Evolutionary conservation across 228 moss, liverwort and hornwort genomes (phyloP), one percentile per base, ranked within the genome.

Genomic region (Sphagnum fallax): DNA sequence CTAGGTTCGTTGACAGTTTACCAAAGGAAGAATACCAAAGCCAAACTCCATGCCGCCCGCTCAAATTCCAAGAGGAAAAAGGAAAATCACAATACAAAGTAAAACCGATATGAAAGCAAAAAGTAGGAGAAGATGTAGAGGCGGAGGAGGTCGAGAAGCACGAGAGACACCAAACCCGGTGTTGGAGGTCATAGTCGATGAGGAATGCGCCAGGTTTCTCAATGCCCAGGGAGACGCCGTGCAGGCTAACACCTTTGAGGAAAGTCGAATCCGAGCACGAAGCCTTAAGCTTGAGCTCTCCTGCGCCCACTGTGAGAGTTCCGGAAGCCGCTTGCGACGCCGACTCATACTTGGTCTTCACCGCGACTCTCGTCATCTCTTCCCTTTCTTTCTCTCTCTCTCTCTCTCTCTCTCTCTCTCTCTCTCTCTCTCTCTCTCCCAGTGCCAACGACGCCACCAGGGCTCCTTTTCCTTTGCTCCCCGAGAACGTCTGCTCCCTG

Each of bases 171-270:
- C 74, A 67, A 11, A 97, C 97, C 88, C 90, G 82, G 11, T 87
- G 80, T 53, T 88, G 86, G 77, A 97, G 50, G 81, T 97, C 97
- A 70, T 93, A 97, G 72, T 97, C 97, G 57, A 97, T 83, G 70
- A 93, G 69, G 73, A 97, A 97, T 6, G 79, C 70, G 63, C 91
- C 97, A 5, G 97, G 93, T 75, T 97, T 97, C 82, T 97, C 97
- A 15, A 90, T 57, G 0, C 97, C 97, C 52, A 97, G 62, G 5
- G 90, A 82, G 62, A 97, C 78, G 67, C 97, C 97, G 66, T 79
- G 79, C 67, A 90, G 65, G 53, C 73, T 69, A 50, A 73, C 61
- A 60, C 61, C 48, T 4, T 67, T 76, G 0, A 86, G 89, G 71
- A 93, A 89, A 2, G 93, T 91, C 32, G 65, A 62, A 73, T 93